A percentile compares a stretch with the other conserved stretches of the same genome.
phyloP scores from a whole-genome alignment of 805 yeast species.

The Metschnikowia cubensis region DNA sequence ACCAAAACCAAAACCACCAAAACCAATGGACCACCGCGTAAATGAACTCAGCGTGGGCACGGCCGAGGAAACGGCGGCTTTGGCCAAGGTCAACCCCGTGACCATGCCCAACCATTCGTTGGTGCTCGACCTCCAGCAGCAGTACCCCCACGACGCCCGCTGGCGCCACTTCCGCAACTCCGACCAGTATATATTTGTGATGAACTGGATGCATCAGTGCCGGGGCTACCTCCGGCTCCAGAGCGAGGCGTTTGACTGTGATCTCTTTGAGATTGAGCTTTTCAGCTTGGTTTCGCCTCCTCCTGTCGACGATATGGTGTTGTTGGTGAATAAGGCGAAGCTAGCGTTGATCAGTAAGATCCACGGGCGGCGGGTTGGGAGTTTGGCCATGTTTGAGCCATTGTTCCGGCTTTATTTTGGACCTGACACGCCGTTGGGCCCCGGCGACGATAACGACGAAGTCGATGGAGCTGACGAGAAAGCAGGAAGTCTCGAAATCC shows the following conservation, averaged over 20 bases:
- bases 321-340: constrained; percentile 43
- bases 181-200: constrained; percentile 21
- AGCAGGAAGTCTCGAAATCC: too few relatives aligned
- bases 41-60: constrained; percentile 12
- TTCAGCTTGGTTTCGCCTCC: constrained; percentile 33
- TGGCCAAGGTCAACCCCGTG: constrained; percentile 14
- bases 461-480: constrained; percentile 11
- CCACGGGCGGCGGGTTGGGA: constrained; percentile 32
- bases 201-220: constrained; percentile 56
- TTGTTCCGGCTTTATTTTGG: constrained; percentile 35
- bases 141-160: constrained; percentile 15
- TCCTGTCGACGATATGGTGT: constrained; percentile 30
- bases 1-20: too few relatives aligned
- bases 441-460: constrained; percentile 20
- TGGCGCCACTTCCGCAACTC: constrained; percentile 19
- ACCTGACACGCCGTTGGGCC: constrained; percentile 28
- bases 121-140: constrained; percentile 12
- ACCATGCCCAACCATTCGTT: constrained; percentile 15
- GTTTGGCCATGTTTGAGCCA: constrained; percentile 30
- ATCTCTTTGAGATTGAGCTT: constrained; percentile 59
- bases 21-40: constrained; percentile 14
- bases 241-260: constrained; percentile 53
- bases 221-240: constrained; percentile 49
- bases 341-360: constrained; percentile 38
- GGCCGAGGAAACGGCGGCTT: constrained; percentile 13